These are phyloP conservation scores for Polysphondylium violaceum DNA, from an alignment of 78 protist species.

Conservation along the genomic window DNA sequence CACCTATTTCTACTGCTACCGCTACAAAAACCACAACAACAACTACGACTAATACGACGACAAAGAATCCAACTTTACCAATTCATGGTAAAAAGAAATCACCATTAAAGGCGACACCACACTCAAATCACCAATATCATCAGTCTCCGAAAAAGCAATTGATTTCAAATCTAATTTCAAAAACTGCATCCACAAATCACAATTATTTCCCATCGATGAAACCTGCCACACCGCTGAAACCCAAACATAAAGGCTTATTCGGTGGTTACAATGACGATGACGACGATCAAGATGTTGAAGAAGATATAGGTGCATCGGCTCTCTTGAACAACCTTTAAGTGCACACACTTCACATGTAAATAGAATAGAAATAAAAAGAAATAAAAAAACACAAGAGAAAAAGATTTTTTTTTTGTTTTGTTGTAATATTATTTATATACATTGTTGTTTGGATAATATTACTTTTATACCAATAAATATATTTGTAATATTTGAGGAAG, in stretches of 20 bases:
- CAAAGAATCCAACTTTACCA: constrained; percentile 12
- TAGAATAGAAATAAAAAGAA: not conserved
- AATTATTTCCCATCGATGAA: not conserved
- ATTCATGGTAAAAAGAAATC: no score
- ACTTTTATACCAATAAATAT: no score
- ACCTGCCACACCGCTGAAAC: not conserved
- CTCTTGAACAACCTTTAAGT: constrained; percentile 16
- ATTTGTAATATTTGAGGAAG: no score
- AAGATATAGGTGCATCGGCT: constrained; percentile 9
- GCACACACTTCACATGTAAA: no score
- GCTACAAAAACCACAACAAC: not conserved
- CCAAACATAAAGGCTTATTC: not conserved
- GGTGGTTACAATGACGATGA: not conserved
- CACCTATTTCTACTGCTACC: no score
- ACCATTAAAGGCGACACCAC: not conserved
- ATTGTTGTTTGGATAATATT: no score
- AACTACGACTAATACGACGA: constrained; percentile 9
- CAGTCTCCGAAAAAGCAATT: not conserved
- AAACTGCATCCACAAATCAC: not conserved
- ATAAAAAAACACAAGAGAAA: not conserved
- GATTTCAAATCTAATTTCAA: not conserved
- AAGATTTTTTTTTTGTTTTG: not conserved
- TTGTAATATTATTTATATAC: constrained; percentile 13
- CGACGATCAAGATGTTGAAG: not conserved
- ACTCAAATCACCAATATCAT: not conserved